Conservation (phyloP, 192 early-diverging fungal species). For the Linnemannia zychae region DNA sequence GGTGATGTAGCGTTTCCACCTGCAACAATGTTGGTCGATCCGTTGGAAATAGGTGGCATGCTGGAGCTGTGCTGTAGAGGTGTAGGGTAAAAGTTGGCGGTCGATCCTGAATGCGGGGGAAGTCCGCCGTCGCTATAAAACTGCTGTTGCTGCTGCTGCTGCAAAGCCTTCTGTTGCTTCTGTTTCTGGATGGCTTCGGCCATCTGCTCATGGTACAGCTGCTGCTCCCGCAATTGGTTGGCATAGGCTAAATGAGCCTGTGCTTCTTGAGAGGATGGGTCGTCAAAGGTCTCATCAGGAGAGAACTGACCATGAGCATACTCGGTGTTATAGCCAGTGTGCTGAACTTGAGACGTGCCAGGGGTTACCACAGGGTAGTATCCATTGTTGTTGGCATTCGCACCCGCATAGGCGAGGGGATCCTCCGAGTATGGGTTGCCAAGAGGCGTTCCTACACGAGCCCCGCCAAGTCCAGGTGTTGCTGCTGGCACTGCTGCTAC, state of each 20-base stretch:
- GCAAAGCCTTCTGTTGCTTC: conserved; percentile 21
- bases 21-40: background rate
- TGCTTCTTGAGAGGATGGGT: conserved; percentile 43
- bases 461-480: background rate
- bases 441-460: background rate
- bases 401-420: background rate
- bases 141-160: conserved; percentile 18
- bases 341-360: background rate
- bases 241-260: conserved; percentile 50
- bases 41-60: background rate
- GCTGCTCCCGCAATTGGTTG: conserved; percentile 45
- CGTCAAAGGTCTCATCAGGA: conserved; percentile 40
- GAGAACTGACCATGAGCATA: conserved; percentile 28
- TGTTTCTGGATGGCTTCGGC: conserved; percentile 43
- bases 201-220: conserved; percentile 53
- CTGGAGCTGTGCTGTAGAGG: conserved; percentile 18
- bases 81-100: conserved; percentile 27
- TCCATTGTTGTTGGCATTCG: background rate
- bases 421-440: background rate
- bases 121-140: background rate
- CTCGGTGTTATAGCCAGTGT: background rate
- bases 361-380: conserved; percentile 7
- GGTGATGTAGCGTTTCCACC: background rate
- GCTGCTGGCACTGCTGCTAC: background rate
- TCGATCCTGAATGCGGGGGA: conserved; percentile 41